These are phyloP conservation scores for Solanum clarkiae DNA, from an alignment of 257 asterid species.

Conservation along the genomic window DNA sequence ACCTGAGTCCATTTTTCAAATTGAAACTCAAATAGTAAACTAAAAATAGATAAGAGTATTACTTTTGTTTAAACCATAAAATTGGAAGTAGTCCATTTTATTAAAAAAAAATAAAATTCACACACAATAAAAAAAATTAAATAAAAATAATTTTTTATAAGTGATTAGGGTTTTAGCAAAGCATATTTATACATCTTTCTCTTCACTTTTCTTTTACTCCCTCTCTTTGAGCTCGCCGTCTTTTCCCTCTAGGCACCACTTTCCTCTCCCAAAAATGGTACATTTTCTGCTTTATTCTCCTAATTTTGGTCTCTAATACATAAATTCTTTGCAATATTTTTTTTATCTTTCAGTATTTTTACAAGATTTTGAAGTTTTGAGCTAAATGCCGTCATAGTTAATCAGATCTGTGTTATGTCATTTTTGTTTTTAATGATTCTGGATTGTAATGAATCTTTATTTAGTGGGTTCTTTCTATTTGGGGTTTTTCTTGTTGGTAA, in stretches of 20 bases:
- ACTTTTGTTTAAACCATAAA: too few species aligned
- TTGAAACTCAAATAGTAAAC: neutral
- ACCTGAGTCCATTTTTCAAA: too few species aligned
- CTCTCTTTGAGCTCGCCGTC: neutral
- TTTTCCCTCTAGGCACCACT: neutral
- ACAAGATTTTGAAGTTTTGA: neutral
- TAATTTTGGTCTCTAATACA: neutral
- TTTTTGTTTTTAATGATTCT: neutral
- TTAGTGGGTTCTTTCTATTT: neutral
- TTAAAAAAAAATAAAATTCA: neutral
- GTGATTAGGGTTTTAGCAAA: neutral
- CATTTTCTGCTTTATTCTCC: neutral
- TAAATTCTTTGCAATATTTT: neutral
- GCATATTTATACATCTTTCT: neutral
- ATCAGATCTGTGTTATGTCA: neutral
- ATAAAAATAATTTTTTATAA: neutral
- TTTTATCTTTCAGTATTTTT: neutral
- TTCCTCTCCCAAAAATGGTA: neutral
- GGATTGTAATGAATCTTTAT: neutral
- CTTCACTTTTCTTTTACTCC: neutral
- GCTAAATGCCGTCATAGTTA: neutral
- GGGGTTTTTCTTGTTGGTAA: neutral
- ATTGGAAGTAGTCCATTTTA: neutral
- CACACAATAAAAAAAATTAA: neutral
- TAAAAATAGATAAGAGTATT: too few species aligned